phyloP scores from a whole-genome alignment of 305 asterid genomes.

The Solanum aculeatissimum region DNA sequence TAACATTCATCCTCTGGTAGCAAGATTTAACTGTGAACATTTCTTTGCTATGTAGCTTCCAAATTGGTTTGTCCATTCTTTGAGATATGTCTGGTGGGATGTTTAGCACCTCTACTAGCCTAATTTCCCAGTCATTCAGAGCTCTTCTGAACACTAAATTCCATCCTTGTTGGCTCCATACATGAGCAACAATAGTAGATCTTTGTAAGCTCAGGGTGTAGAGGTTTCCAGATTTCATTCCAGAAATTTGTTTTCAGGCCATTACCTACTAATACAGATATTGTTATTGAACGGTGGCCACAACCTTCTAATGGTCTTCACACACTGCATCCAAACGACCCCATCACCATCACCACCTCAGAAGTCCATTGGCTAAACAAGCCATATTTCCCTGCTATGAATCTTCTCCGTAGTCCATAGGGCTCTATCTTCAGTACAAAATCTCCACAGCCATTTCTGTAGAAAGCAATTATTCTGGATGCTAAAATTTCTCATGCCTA shows the following conservation, averaged over 20 bases:
- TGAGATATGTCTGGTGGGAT: too few species aligned
- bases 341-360: background rate
- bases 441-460: background rate
- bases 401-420: background rate
- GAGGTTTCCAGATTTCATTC: background rate
- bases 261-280: background rate
- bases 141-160: too few species aligned
- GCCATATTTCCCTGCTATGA: background rate
- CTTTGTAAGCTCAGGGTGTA: background rate
- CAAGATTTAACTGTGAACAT: too few species aligned
- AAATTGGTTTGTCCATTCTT: too few species aligned
- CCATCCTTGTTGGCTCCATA: too few species aligned
- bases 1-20: too few species aligned
- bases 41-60: too few species aligned
- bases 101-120: too few species aligned
- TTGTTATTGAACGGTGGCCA: background rate
- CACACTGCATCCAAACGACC: background rate
- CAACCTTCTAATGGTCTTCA: background rate
- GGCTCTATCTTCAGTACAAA: background rate
- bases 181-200: background rate
- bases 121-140: too few species aligned
- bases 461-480: background rate
- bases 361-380: background rate
- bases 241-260: background rate
- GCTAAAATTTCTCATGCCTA: background rate